phyloP scores from a whole-genome alignment of 2,329 filamentous ascomycete species.

The Beauveria brongniartii region DNA sequence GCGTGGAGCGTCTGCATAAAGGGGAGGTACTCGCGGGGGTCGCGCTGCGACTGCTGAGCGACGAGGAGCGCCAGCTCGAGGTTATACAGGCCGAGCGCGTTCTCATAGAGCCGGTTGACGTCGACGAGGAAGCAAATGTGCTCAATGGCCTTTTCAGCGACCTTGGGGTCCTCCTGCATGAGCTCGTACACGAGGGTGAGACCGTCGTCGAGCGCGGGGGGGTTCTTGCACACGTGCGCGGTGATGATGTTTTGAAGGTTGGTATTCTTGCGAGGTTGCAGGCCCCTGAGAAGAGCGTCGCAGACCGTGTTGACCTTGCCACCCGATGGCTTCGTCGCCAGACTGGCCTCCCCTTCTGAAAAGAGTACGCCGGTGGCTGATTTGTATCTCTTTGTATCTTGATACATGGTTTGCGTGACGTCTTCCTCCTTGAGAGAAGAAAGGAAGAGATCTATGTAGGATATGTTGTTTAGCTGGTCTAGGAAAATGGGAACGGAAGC shows the following conservation, averaged over 20 bases:
- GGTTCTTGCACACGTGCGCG: constrained; percentile 85
- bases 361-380: constrained; percentile 11
- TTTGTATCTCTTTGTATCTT: constrained; percentile 59
- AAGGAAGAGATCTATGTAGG: constrained; percentile 84
- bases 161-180: constrained; percentile 55
- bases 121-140: constrained; percentile 98
- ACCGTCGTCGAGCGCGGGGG: constrained; percentile 82
- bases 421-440: constrained; percentile 85
- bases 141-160: constrained; percentile 83
- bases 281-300: constrained; percentile 66
- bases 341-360: constrained; percentile 11
- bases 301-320: constrained; percentile 82
- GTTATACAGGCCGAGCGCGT: constrained; percentile 84
- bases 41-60: constrained; percentile 91
- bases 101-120: constrained; percentile 83
- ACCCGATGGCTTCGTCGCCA: constrained; percentile 15
- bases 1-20: constrained; percentile 84
- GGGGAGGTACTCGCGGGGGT: constrained; percentile 89
- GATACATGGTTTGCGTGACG: constrained; percentile 88
- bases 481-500: constrained; percentile 67
- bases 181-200: constrained; percentile 71
- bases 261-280: constrained; percentile 53
- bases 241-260: constrained; percentile 89
- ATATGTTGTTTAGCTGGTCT: constrained; percentile 71
- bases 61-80: constrained; percentile 83